Percentiles rank a stretch among this genome's conserved stretches.
Evolutionary conservation across 768 basidiomycete genomes (phyloP).

Genomic region (Asterophora lycoperdoides): DNA sequence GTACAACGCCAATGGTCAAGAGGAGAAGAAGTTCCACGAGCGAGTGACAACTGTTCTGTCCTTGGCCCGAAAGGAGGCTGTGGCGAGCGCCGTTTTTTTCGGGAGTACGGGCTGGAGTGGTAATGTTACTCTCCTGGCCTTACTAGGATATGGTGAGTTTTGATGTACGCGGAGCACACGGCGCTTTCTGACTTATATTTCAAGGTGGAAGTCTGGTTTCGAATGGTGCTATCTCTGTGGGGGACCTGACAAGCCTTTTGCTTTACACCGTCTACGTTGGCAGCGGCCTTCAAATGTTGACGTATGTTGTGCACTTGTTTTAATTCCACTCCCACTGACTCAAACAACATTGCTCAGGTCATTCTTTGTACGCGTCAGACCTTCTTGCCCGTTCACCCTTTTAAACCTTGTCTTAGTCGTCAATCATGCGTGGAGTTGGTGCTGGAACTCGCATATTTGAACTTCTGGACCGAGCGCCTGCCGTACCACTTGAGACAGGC

Average conservation of each 20-base stretch:
- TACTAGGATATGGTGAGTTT: constrained; percentile 82
- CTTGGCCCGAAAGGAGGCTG: constrained; percentile 81
- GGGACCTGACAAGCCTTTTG: constrained; percentile 83
- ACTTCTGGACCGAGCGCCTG: constrained; percentile 76
- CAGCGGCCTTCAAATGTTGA: constrained; percentile 72
- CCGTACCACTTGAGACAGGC: constrained; percentile 65
- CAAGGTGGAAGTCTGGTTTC: constrained; percentile 90
- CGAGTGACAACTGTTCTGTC: constrained; percentile 60
- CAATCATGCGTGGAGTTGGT: constrained; percentile 95
- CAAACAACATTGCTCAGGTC: constrained; percentile 28
- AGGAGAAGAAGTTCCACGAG: constrained; percentile 71
- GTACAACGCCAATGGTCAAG: constrained; percentile 78
- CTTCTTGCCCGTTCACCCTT: constrained; percentile 32
- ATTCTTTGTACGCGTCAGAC: constrained; percentile 41
- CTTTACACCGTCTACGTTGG: constrained; percentile 91
- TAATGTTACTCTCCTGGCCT: constrained; percentile 82
- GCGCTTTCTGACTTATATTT: not conserved
- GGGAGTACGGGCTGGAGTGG: constrained; percentile 91
- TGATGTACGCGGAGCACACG: not conserved
- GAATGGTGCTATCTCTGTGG: constrained; percentile 82
- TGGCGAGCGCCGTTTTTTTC: constrained; percentile 90
- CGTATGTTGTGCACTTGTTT: constrained; percentile 39
- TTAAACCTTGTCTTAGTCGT: constrained; percentile 47
- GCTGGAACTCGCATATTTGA: constrained; percentile 94
- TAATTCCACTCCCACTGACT: constrained; percentile 3